A percentile compares a stretch with the other conserved stretches of the same genome.
These are phyloP conservation scores for Asterionellopsis glacialis DNA, from an alignment of 108 stramenopile genomes.

Conservation along the genomic window DNA sequence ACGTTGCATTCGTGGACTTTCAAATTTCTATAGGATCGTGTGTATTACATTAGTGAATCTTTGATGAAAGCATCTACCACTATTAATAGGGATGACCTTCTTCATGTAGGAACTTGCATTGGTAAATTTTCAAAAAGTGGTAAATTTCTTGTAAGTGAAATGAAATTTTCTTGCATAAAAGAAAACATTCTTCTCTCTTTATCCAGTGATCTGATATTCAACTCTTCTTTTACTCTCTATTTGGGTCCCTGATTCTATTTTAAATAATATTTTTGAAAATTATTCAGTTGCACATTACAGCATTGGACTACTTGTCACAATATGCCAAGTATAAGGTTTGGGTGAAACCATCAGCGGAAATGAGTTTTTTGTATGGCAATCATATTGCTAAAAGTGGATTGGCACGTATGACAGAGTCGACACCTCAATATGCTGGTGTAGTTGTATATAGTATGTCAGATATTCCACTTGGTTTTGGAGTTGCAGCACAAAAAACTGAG, in stretches of 20 bases:
- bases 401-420: constrained; percentile 94
- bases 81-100: constrained; percentile 79
- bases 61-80: constrained; percentile 80
- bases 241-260: too few species aligned
- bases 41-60: constrained; percentile 92
- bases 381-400: constrained; percentile 94
- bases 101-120: constrained; percentile 92
- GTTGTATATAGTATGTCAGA: constrained; percentile 95
- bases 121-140: constrained; percentile 98
- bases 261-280: too few species aligned
- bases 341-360: constrained; percentile 97
- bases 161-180: too few species aligned
- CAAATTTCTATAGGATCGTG: constrained; percentile 54
- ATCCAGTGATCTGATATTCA: too few species aligned
- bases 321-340: constrained; percentile 98
- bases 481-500: constrained; percentile 95
- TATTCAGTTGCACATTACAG: constrained; percentile 79
- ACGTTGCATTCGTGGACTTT: constrained; percentile 20
- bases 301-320: constrained; percentile 92
- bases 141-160: constrained; percentile 82
- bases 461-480: constrained; percentile 96
- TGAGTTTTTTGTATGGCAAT: constrained; percentile 98
- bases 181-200: too few species aligned
- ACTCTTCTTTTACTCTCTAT: too few species aligned
- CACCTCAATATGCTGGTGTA: constrained; percentile 97